Evolutionary conservation across 2,329 filamentous ascomycete genomes (phyloP).

Genomic region (Ophiosphaerella korrae): DNA sequence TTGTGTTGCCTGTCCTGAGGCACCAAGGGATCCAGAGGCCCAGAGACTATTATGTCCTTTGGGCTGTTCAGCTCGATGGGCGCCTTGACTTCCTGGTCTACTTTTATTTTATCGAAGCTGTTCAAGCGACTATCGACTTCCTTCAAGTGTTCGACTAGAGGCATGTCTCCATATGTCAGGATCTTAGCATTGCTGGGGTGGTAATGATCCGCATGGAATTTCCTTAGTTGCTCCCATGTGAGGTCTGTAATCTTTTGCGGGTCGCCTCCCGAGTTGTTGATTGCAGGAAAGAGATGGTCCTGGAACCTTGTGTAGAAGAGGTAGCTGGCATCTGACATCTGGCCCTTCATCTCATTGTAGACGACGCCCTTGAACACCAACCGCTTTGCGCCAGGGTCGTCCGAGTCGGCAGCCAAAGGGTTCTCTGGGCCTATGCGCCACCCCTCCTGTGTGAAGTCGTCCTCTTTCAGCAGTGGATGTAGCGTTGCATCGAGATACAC

Average conservation of each 20-base stretch:
- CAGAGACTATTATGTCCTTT: conserved; percentile 71
- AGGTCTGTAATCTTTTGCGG: conserved; percentile 95
- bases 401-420: conserved; percentile 57
- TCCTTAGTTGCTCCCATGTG: conserved; percentile 85
- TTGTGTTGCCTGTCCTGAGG: conserved; percentile 88
- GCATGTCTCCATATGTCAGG: conserved; percentile 94
- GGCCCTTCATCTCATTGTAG: conserved; percentile 99
- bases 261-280: conserved; percentile 97
- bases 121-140: conserved; percentile 77
- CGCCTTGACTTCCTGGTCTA: conserved; percentile 74
- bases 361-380: conserved; percentile 97
- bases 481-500: conserved; percentile 96
- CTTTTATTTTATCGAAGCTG: conserved; percentile 71
- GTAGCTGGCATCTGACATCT: conserved; percentile 97
- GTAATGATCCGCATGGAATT: conserved; percentile 91
- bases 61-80: conserved; percentile 77
- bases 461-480: conserved; percentile 84
- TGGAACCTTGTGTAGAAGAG: conserved; percentile 95
- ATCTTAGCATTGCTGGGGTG: conserved; percentile 97
- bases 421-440: conserved; percentile 97
- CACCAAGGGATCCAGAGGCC: conserved; percentile 85
- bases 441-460: conserved; percentile 94
- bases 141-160: conserved; percentile 77
- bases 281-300: conserved; percentile 88
- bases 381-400: conserved; percentile 62